A percentile compares a stretch with the other conserved stretches of the same genome.
These are phyloP conservation scores for Secale cereale DNA, from an alignment of 176 grass and related monocot genomes.

Conservation along the genomic window DNA sequence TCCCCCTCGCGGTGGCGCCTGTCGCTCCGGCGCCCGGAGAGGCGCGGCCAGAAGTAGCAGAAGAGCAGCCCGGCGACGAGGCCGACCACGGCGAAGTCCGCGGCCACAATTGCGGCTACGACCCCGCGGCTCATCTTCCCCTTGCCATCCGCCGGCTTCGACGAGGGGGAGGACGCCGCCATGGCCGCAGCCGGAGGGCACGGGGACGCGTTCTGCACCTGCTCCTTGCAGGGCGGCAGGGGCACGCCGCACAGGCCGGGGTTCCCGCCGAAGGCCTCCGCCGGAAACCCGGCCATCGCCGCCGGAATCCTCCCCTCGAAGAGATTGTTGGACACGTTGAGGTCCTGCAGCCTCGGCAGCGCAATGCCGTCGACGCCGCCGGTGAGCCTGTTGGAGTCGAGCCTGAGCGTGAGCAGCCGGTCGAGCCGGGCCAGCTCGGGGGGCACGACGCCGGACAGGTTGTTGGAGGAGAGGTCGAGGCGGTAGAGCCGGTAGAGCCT, in stretches of 20 bases:
- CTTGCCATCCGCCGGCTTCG: conserved; percentile 20
- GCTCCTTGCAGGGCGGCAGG: conserved; percentile 46
- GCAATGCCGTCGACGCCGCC: conserved; percentile 50
- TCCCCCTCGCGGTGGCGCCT: conserved; percentile 73
- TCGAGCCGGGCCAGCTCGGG: conserved; percentile 43
- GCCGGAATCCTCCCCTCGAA: conserved; percentile 53
- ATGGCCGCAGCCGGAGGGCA: conserved; percentile 44
- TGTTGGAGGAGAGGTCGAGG: conserved; percentile 77
- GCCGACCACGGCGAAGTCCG: conserved; percentile 76
- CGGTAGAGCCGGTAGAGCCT: conserved; percentile 62
- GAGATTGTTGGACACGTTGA: conserved; percentile 76
- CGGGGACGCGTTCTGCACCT: conserved; percentile 23
- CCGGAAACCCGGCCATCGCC: conserved; percentile 49
- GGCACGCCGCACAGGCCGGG: conserved; percentile 56
- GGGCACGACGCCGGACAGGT: conserved; percentile 62
- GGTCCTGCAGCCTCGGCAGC: conserved; percentile 60
- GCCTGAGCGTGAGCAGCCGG: conserved; percentile 70
- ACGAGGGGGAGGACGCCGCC: conserved; percentile 46
- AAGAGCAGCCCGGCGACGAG: conserved; percentile 77
- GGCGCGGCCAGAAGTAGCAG: conserved; percentile 96
- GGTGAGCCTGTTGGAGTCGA: conserved; percentile 64
- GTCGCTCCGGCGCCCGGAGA: conserved; percentile 41
- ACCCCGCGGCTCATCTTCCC: conserved; percentile 64
- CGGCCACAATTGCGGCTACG: conserved; percentile 70
- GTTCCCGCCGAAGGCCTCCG: conserved; percentile 46